phyloP scores from a whole-genome alignment of 2,329 filamentous ascomycete genomes.

The Botryotinia narcissicola region DNA sequence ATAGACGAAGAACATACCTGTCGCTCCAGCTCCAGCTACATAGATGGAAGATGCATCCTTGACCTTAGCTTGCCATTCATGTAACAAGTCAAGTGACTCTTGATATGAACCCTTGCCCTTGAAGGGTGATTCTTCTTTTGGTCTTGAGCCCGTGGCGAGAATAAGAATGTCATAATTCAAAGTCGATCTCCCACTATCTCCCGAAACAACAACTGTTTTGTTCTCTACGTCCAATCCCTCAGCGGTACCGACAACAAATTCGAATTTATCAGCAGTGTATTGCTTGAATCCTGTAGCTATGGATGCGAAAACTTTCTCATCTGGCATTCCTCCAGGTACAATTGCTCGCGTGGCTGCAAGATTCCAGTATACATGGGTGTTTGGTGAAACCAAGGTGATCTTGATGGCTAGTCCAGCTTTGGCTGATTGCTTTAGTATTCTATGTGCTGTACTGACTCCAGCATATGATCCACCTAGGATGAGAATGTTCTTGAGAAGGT shows the following conservation, averaged over 20 bases:
- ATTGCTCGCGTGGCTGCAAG: slow-evolving; percentile 48
- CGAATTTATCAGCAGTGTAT: slow-evolving; percentile 49
- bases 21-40: slow-evolving; percentile 37
- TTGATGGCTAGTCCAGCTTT: slow-evolving; percentile 42
- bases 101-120: slow-evolving; percentile 47
- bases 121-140: slow-evolving; percentile 46
- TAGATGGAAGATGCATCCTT: slow-evolving; percentile 33
- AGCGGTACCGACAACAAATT: slow-evolving; percentile 52
- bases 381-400: slow-evolving; percentile 53
- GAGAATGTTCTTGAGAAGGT: slow-evolving; percentile 29
- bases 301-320: slow-evolving; percentile 42
- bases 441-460: slow-evolving; percentile 37
- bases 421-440: slow-evolving; percentile 35
- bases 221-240: slow-evolving; percentile 43
- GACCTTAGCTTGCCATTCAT: slow-evolving; percentile 28
- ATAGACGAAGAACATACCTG: slow-evolving; percentile 23
- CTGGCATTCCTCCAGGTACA: slow-evolving; percentile 43
- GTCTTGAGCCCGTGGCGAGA: slow-evolving; percentile 51
- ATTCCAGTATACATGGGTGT: slow-evolving; percentile 50
- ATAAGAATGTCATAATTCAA: slow-evolving; percentile 51
- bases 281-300: slow-evolving; percentile 46
- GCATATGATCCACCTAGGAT: slow-evolving; percentile 38
- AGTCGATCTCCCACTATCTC: slow-evolving; percentile 36
- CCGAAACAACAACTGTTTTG: slow-evolving; percentile 45
- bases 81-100: slow-evolving; percentile 25